Conservation (phyloP, 83 land plant genomes). For the Isoetes engelmannii region DNA sequence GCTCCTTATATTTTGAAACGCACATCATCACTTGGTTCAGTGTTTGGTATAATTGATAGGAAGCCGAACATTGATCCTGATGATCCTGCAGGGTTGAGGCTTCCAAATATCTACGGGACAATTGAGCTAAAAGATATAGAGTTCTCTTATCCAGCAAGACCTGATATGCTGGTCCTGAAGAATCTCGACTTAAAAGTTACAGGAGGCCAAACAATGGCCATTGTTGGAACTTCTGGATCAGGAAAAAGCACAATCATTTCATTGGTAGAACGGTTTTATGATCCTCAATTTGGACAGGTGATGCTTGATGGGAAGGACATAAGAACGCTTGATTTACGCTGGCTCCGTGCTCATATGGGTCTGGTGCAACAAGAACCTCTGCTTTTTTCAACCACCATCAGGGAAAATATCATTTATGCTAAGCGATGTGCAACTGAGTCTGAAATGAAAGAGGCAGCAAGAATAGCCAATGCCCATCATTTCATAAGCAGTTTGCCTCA, state of each 20-base stretch:
- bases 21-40: background rate
- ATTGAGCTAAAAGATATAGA: slow-evolving; percentile 1
- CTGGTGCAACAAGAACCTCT: slow-evolving; percentile 56
- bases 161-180: background rate
- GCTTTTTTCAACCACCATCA: slow-evolving; percentile 42
- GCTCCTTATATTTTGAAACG: slow-evolving; percentile 2
- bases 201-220: slow-evolving; percentile 5
- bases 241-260: slow-evolving; percentile 9
- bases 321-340: slow-evolving; percentile 31
- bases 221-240: slow-evolving; percentile 5
- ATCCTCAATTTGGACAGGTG: slow-evolving; percentile 30
- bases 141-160: slow-evolving; percentile 1
- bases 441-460: slow-evolving; percentile 41
- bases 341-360: slow-evolving; percentile 37
- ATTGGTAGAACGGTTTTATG: slow-evolving; percentile 44
- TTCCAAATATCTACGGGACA: slow-evolving; percentile 4
- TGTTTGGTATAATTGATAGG: slow-evolving; percentile 7
- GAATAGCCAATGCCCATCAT: slow-evolving; percentile 36
- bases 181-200: background rate
- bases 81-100: background rate
- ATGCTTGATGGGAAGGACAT: slow-evolving; percentile 44
- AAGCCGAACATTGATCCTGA: slow-evolving; percentile 5
- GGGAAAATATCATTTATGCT: slow-evolving; percentile 50
- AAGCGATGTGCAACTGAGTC: slow-evolving; percentile 39
- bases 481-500: slow-evolving; percentile 34